Percentiles rank a stretch among this genome's conserved stretches.
Conservation (phyloP, 2,329 filamentous ascomycete genomes). For the Microdochium bolleyi region DNA sequence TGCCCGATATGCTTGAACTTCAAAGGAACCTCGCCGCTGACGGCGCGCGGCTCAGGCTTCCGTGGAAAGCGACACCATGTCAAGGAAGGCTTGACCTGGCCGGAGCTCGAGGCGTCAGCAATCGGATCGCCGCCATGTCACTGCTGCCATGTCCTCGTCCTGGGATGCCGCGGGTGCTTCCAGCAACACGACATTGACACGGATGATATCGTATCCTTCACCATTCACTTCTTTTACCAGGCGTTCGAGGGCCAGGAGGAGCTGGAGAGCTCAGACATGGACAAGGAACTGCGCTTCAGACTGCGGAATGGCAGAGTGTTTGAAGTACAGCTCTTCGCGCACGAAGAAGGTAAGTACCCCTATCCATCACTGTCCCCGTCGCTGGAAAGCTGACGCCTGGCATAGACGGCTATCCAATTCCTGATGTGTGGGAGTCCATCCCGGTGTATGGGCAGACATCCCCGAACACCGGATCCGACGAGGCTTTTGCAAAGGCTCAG, state of each 20-base stretch:
- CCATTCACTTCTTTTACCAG: constrained; percentile 1
- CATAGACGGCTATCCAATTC: constrained; percentile 1
- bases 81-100: not conserved
- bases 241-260: not conserved
- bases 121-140: not conserved
- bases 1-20: not conserved
- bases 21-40: not conserved
- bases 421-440: constrained; percentile 2
- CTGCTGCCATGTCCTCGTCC: constrained; percentile 1
- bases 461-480: not conserved
- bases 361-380: not conserved
- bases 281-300: constrained; percentile 1
- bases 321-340: constrained; percentile 1
- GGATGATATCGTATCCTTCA: not conserved
- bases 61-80: not conserved
- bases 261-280: not conserved
- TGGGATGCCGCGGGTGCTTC: constrained; percentile 1
- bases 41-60: not conserved
- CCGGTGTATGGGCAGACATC: constrained; percentile 1
- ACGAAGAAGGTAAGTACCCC: not conserved
- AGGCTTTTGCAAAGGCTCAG: not conserved
- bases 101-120: not conserved
- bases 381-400: not conserved
- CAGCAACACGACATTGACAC: not conserved
- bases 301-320: not conserved